These are phyloP conservation scores for Botrytis fragariae DNA, from an alignment of 2,329 filamentous ascomycete species.

Conservation along the genomic window DNA sequence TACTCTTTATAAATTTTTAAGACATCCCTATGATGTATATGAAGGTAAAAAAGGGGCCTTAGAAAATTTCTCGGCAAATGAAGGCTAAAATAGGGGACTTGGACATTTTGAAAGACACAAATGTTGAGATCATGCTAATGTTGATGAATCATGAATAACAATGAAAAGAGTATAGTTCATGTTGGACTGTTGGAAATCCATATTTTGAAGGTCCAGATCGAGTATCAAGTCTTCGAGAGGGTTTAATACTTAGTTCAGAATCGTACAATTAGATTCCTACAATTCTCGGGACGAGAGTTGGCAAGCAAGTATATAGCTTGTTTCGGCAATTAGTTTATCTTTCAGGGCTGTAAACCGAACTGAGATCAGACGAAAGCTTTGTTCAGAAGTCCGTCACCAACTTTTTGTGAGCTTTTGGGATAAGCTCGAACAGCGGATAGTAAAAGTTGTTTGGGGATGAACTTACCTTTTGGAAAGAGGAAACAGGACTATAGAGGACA, in stretches of 20 bases:
- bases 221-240: background rate
- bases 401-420: background rate
- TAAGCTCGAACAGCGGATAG: no score
- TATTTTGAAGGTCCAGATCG: background rate
- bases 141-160: background rate
- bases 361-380: background rate
- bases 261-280: background rate
- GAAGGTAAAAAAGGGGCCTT: background rate
- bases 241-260: background rate
- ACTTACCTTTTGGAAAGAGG: background rate
- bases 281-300: background rate
- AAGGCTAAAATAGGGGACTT: background rate
- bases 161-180: background rate
- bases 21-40: background rate
- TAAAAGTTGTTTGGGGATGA: background rate
- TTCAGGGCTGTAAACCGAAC: background rate
- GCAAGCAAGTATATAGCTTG: background rate
- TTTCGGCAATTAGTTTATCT: background rate
- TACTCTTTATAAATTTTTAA: background rate
- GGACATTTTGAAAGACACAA: background rate
- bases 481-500: background rate
- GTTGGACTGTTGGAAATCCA: background rate
- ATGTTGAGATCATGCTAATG: background rate
- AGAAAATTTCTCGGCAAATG: background rate
- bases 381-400: background rate